Evolutionary conservation across 371 early-diverging fungal genomes (phyloP), one percentile per base, ranked within the genome.

Genomic region (Mucor racemosus): DNA sequence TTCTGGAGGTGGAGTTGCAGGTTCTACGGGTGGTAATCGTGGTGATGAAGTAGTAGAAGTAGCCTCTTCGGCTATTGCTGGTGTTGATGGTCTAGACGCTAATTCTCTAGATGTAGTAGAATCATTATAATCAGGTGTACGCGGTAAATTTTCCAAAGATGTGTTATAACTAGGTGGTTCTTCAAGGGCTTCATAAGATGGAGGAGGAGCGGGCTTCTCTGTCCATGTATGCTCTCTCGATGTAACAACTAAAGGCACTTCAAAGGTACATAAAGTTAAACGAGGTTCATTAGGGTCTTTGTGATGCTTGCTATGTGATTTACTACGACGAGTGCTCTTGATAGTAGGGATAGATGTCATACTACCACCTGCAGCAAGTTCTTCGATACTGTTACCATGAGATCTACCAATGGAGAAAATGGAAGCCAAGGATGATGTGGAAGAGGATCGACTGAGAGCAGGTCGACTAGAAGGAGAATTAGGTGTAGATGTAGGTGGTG

Each of bases 401-500:
- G 64, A 59, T 11, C 69, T 50, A 26, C 80, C 79, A 34, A 84
- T 77, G 34, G 83, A 81, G 15, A 79, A 79, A n/a, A 77, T 78
- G 63, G 62, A 86, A 44, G 82, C 84, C 5, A 81, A 61, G 17
- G 81, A 78, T 5, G 81, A 78, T 1, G 81, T 66, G 9, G 81
- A 81, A 1, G 81, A 78, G 3, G 81, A 71, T 9, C 81, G 69
- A 33, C 75, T 76, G 10, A 81, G 64, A 7, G 66, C 42, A 15
- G 80, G 80, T 6, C 78, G 75, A 9, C 61, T 65, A 7, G 80
- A 74, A 44, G 71, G 41, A 0, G 71, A 71, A n/a, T 50, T 17
- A 17, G 73, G 73, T 21, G 50, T 21, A 26, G 50, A 50, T 19
- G 19, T 26, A 4, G 50, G 50, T 35, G 69, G 73, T 10, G 73